These are phyloP conservation scores for Arthroderma sp. DNA, from an alignment of 2,329 filamentous ascomycete genomes.

Conservation along the genomic window DNA sequence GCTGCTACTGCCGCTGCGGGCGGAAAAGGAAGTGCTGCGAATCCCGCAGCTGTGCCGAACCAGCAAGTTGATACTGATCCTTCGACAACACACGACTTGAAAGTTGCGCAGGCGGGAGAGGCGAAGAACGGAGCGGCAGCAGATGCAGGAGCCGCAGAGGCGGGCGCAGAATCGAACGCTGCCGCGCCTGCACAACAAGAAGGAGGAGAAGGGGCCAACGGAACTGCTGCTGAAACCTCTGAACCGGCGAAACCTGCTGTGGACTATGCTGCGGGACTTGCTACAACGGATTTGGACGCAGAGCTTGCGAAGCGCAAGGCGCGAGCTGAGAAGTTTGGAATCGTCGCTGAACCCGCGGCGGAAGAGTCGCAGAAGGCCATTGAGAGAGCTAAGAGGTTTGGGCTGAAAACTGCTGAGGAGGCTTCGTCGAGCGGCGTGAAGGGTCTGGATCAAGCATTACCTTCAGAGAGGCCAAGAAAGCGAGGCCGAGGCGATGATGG, in stretches of 20 bases:
- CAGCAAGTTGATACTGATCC: conserved; percentile 26
- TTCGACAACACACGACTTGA: conserved; percentile 25
- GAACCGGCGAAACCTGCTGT: conserved; percentile 16
- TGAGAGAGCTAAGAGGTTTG: conserved; percentile 36
- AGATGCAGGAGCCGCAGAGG: conserved; percentile 4
- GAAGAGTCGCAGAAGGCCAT: conserved; percentile 32
- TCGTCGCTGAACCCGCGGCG: conserved; percentile 27
- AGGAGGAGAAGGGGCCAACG: conserved; percentile 12
- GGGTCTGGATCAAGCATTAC: conserved; percentile 33
- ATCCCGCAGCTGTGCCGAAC: conserved; percentile 28
- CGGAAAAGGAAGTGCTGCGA: conserved; percentile 24
- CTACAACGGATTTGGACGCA: conserved; percentile 31
- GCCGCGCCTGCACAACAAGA: conserved; percentile 10
- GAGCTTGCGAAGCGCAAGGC: conserved; percentile 37
- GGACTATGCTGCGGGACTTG: conserved; percentile 30
- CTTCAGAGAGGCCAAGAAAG: conserved; percentile 29
- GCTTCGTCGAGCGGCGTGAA: conserved; percentile 20
- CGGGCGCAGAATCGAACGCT: conserved; percentile 9
- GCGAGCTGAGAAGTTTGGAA: conserved; percentile 37
- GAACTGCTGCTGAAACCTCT: conserved; percentile 9
- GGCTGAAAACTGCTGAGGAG: conserved; percentile 17
- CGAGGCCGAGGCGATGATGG: conserved; percentile 25
- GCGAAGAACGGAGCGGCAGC: not conserved
- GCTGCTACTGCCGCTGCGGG: conserved; percentile 22
- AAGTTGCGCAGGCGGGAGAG: conserved; percentile 20